Evolutionary conservation across 2,329 filamentous ascomycete genomes (phyloP), one percentile per base, ranked within the genome.

Genomic region (Aureobasidium musti): DNA sequence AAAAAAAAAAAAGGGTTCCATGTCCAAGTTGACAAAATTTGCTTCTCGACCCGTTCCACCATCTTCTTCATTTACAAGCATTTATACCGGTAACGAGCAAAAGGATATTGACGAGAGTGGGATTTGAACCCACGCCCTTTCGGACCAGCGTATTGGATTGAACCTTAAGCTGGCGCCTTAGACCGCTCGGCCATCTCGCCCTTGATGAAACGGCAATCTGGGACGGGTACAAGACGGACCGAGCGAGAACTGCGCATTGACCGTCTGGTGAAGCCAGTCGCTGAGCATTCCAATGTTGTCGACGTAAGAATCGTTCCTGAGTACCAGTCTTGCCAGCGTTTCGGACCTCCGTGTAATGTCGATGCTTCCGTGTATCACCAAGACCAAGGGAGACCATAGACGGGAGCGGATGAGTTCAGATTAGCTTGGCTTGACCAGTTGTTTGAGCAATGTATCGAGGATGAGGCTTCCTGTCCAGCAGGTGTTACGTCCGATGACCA

Each of bases 121-220:
- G 54, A 59, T 59, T 59, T 35, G 54, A 59, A 59, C 54, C 54
- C 54, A 26, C 26, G 54, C 54, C 54, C 54, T 59, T 59, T 59
- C 54, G 54, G 37, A 45, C 54, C 54, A 59, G 54, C 54, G 54
- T 59, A 59, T 59, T 45, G 54, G 54, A 45, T 6, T 6, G 17
- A 59, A 59, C 54, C 54, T 59, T 59, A 59, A 59, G 54, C 54
- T 59, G 54, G 54, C 54, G 54, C 54, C 54, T 59, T 59, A 59
- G 54, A 59, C 54, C 54, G 54, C 54, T 59, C 54, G 54, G 54
- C 54, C 54, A 59, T 59, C 54, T 61, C 57, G 45, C 57, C 54
- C 1, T 59, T 59, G 35, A 41, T 56, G 37, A 1, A 30, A 11
- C 3, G 6, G 0, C 5, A 0, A 10, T 3, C 17, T 7, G 7